phyloP scores from a whole-genome alignment of 768 basidiomycete genomes.

The Mrakia blollopis region DNA sequence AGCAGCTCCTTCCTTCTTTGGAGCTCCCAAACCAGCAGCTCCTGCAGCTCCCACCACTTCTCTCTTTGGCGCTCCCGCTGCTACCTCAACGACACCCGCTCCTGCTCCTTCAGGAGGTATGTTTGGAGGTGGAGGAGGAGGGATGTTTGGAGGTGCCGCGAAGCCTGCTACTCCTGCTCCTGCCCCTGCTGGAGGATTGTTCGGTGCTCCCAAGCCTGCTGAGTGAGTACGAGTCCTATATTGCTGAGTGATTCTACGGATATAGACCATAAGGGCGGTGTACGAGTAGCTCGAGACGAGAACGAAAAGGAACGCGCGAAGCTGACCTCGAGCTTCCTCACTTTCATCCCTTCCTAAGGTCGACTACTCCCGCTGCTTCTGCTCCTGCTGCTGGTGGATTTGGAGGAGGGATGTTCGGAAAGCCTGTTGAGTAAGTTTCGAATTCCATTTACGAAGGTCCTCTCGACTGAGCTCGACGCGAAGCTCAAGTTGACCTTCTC shows the following conservation, averaged over 20 bases:
- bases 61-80: slow-evolving; percentile 14
- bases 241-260: too few species aligned
- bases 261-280: neutral
- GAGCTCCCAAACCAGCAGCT: slow-evolving; percentile 26
- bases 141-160: slow-evolving; percentile 11
- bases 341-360: neutral
- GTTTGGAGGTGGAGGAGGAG: slow-evolving; percentile 23
- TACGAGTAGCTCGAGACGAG: too few species aligned
- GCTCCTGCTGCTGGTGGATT: slow-evolving; percentile 11
- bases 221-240: neutral
- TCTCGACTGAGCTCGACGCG: neutral
- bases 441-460: neutral
- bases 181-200: slow-evolving; percentile 22
- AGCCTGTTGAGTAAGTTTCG: slow-evolving; percentile 20
- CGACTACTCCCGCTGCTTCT: slow-evolving; percentile 13
- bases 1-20: slow-evolving; percentile 5
- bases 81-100: slow-evolving; percentile 6
- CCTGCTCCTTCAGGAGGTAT: slow-evolving; percentile 6
- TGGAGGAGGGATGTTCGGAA: slow-evolving; percentile 21
- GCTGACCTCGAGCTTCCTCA: neutral
- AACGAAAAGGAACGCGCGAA: neutral
- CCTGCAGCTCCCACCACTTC: slow-evolving; percentile 9
- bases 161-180: neutral
- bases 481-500: neutral
- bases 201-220: slow-evolving; percentile 24